Conservation (phyloP, 1,139 yeast genomes). For the Hyphopichia burtonii region DNA sequence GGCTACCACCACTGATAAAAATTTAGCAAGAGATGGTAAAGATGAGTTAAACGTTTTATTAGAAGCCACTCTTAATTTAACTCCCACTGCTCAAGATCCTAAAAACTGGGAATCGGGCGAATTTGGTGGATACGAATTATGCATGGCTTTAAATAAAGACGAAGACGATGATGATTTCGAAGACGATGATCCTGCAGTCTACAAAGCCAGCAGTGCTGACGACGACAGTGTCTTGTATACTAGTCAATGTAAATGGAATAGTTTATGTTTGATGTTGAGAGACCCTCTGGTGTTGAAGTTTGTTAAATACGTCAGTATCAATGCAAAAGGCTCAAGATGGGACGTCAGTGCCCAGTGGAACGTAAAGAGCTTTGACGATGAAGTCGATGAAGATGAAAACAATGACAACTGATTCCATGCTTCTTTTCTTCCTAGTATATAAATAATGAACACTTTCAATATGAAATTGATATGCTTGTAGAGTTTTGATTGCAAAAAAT, state of each 20-base stretch:
- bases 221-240: slow-evolving; percentile 83
- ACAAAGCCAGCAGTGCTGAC: slow-evolving; percentile 51
- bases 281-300: slow-evolving; percentile 86
- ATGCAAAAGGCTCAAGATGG: slow-evolving; percentile 93
- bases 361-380: slow-evolving; percentile 39
- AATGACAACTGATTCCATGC: too few relatives aligned
- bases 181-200: slow-evolving; percentile 58
- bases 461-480: too few relatives aligned
- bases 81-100: slow-evolving; percentile 57
- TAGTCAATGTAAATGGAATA: slow-evolving; percentile 83
- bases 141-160: slow-evolving; percentile 67
- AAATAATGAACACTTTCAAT: too few relatives aligned
- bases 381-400: slow-evolving; percentile 11
- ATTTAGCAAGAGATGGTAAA: slow-evolving; percentile 33
- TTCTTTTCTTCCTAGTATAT: too few relatives aligned
- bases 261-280: slow-evolving; percentile 71
- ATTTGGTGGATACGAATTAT: slow-evolving; percentile 89
- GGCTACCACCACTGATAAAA: slow-evolving; percentile 71
- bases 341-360: slow-evolving; percentile 83
- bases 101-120: slow-evolving; percentile 86
- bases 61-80: slow-evolving; percentile 72
- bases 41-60: slow-evolving; percentile 51
- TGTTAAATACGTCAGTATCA: slow-evolving; percentile 85
- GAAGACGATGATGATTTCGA: slow-evolving; percentile 47
- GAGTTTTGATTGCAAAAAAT: too few relatives aligned